Percentiles rank a stretch among this genome's conserved stretches.
Conservation (phyloP, 2,329 filamentous ascomycete genomes). For the Myriosclerotinia scirpicola region DNA sequence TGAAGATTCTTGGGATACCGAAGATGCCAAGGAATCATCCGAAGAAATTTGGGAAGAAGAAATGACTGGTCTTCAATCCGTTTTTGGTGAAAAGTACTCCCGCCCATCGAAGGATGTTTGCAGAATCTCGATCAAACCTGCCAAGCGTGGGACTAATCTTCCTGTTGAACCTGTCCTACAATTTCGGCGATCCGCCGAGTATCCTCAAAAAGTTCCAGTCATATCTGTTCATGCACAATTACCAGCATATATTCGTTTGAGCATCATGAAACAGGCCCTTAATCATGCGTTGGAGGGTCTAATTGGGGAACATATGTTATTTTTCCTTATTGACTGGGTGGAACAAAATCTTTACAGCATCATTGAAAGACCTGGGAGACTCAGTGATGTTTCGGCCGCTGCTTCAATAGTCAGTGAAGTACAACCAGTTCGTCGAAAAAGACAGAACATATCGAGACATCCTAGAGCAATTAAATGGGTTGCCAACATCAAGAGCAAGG, state of each 20-base stretch:
- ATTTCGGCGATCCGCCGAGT: slow-evolving; percentile 70
- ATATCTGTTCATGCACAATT: slow-evolving; percentile 69
- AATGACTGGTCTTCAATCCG: slow-evolving; percentile 77
- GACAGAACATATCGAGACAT: slow-evolving; percentile 45
- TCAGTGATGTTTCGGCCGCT: slow-evolving; percentile 81
- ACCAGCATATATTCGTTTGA: slow-evolving; percentile 91
- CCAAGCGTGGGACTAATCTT: slow-evolving; percentile 51
- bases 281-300: slow-evolving; percentile 69
- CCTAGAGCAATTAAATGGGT: slow-evolving; percentile 65
- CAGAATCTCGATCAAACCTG: slow-evolving; percentile 63
- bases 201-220: slow-evolving; percentile 68
- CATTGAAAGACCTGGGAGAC: slow-evolving; percentile 77
- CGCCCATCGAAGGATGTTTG: slow-evolving; percentile 63
- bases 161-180: slow-evolving; percentile 59
- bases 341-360: slow-evolving; percentile 81
- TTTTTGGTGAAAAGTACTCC: slow-evolving; percentile 74
- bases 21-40: slow-evolving; percentile 50
- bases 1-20: slow-evolving; percentile 41
- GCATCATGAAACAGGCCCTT: slow-evolving; percentile 76
- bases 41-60: slow-evolving; percentile 82
- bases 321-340: slow-evolving; percentile 86
- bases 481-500: slow-evolving; percentile 58
- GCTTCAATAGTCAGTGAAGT: slow-evolving; percentile 63
- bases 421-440: slow-evolving; percentile 32
- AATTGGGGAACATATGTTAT: slow-evolving; percentile 85